Evolutionary conservation across 1,284 basidiomycete genomes (phyloP).

Genomic region (Boletus sp.): DNA sequence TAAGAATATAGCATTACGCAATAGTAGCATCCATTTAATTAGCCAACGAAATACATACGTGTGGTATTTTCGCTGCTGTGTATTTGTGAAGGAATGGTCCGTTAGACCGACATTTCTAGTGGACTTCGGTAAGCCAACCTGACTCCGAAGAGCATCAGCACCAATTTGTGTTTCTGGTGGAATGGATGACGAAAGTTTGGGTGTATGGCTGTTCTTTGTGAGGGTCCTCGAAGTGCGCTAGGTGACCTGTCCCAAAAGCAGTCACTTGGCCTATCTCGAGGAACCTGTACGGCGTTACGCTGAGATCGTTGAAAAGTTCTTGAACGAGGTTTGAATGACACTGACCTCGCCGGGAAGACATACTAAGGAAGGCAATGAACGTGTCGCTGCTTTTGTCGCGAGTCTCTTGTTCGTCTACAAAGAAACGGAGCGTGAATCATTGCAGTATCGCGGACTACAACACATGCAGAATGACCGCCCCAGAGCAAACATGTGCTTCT

Average conservation of each 20-base stretch:
- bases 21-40: no score
- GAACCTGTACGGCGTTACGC: conserved; percentile 11
- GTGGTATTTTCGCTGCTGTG: no score
- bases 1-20: no score
- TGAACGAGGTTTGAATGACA: neutral
- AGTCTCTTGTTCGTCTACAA: neutral
- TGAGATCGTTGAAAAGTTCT: conserved; percentile 4
- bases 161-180: neutral
- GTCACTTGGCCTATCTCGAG: conserved; percentile 25
- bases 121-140: no score
- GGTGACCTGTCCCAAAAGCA: conserved; percentile 30
- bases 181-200: conserved; percentile 30
- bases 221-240: conserved; percentile 31
- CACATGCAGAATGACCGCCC: neutral
- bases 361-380: neutral
- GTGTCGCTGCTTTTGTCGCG: neutral
- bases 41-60: no score
- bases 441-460: neutral
- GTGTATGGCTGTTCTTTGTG: conserved; percentile 30
- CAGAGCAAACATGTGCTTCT: neutral
- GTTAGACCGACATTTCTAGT: no score
- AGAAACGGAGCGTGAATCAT: neutral
- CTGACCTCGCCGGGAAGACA: no score
- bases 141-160: no score
- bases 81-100: no score